Percentiles rank a stretch among this genome's conserved stretches.
Evolutionary conservation across 345 rosid genomes (phyloP).

Genomic region (Populus alba): DNA sequence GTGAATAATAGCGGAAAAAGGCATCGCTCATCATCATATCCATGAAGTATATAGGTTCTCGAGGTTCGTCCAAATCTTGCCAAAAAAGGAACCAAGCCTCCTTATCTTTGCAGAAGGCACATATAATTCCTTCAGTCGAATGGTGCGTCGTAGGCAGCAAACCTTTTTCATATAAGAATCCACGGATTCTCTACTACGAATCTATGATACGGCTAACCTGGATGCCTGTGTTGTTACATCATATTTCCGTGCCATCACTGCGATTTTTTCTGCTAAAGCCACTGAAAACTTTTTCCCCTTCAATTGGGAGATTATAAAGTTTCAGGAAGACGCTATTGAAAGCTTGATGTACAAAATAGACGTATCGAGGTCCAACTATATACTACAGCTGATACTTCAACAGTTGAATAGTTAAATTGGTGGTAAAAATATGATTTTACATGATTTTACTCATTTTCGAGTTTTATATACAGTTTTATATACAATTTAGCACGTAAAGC

Average conservation of each 20-base stretch:
- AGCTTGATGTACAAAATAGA: background rate
- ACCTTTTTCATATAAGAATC: background rate
- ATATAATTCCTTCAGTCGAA: too few relatives aligned
- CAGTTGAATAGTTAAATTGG: background rate
- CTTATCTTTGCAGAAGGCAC: too few relatives aligned
- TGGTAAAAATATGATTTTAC: too few relatives aligned
- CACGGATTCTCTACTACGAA: background rate
- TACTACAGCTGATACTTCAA: background rate
- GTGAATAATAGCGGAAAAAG: too few relatives aligned
- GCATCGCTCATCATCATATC: too few relatives aligned
- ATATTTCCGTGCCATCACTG: background rate
- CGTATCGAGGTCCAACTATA: background rate
- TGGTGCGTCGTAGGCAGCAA: too few relatives aligned
- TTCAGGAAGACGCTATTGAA: background rate
- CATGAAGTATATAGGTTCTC: too few relatives aligned
- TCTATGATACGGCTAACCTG: background rate
- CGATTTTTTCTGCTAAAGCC: background rate
- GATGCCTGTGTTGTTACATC: background rate
- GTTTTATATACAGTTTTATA: too few relatives aligned
- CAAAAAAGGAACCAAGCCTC: too few relatives aligned
- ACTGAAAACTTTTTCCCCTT: background rate
- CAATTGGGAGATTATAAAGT: background rate
- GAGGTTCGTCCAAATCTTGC: too few relatives aligned
- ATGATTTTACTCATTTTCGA: too few relatives aligned
- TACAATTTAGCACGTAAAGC: too few relatives aligned